These are phyloP conservation scores for Heliamphora pulchella DNA, from an alignment of 179 eudicot species.

Conservation along the genomic window DNA sequence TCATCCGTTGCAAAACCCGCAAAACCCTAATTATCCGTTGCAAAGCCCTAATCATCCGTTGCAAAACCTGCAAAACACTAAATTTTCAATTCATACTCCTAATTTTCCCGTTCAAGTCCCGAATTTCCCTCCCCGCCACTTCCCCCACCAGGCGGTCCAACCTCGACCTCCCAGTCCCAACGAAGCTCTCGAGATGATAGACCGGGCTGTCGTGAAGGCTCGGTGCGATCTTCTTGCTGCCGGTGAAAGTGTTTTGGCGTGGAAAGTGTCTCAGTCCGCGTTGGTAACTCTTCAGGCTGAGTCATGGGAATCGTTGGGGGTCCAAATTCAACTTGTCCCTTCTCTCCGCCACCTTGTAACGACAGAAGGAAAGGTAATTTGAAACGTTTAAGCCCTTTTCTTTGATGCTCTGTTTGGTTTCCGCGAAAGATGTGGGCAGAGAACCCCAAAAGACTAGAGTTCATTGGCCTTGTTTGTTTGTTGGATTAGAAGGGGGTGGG, in stretches of 20 bases:
- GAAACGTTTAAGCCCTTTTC: not conserved
- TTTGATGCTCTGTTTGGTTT: not conserved
- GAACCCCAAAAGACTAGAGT: not conserved
- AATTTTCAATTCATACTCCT: constrained; percentile 23
- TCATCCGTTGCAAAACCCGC: too few species aligned
- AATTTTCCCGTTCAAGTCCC: constrained; percentile 26
- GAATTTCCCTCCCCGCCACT: not conserved
- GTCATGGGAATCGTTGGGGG: constrained; percentile 73
- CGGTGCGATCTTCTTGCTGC: constrained; percentile 30
- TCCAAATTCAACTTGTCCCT: constrained; percentile 62
- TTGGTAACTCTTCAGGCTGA: constrained; percentile 46
- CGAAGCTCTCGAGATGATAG: constrained; percentile 36
- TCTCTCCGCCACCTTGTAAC: constrained; percentile 40
- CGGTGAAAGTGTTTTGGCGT: constrained; percentile 52
- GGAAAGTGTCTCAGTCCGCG: constrained; percentile 62
- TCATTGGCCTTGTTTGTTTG: too few species aligned
- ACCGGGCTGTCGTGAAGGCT: constrained; percentile 38
- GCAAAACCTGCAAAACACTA: constrained; percentile 19
- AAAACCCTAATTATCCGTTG: too few species aligned
- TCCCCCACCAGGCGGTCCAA: constrained; percentile 15
- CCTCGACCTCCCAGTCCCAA: not conserved
- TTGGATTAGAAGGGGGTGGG: too few species aligned
- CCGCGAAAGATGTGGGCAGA: not conserved
- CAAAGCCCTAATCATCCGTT: too few species aligned
- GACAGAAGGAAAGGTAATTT: constrained; percentile 66